Evolutionary conservation across 257 asterid genomes (phyloP).

Genomic region (Ballota nigra): DNA sequence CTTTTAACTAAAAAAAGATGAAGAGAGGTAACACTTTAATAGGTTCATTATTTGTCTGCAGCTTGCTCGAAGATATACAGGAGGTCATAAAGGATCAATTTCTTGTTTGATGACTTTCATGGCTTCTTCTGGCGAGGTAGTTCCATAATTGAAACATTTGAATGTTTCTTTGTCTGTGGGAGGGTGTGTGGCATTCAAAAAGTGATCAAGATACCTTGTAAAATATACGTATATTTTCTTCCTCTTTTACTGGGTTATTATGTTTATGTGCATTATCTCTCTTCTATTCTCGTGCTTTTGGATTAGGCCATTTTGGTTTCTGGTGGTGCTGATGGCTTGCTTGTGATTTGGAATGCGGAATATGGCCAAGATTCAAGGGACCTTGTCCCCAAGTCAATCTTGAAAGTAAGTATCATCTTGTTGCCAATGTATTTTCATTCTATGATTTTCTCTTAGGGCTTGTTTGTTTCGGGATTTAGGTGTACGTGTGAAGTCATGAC

Average conservation of each 20-base stretch:
- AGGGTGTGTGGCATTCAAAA: neutral
- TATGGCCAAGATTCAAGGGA: constrained; percentile 85
- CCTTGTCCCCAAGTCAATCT: constrained; percentile 83
- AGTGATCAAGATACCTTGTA: neutral
- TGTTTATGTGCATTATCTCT: constrained; percentile 8
- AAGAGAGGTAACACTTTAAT: neutral
- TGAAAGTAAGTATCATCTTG: constrained; percentile 49
- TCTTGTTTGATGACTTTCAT: constrained; percentile 92
- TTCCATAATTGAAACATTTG: neutral
- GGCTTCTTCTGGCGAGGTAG: constrained; percentile 95
- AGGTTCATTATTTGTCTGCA: constrained; percentile 29
- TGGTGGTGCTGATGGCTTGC: constrained; percentile 94
- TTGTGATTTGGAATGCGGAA: constrained; percentile 93
- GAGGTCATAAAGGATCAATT: constrained; percentile 94
- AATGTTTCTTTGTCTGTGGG: neutral
- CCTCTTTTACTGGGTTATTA: neutral
- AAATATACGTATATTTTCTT: neutral
- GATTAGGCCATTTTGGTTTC: constrained; percentile 86
- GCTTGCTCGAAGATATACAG: constrained; percentile 96
- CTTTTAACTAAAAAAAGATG: constrained; percentile 14
- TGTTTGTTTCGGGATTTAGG: too few relatives aligned
- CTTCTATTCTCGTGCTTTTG: constrained; percentile 26
- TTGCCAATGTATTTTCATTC: neutral
- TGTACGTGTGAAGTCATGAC: too few relatives aligned
- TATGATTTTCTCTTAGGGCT: neutral